A percentile compares a stretch with the other conserved stretches of the same genome.
Conservation (phyloP, 2,329 filamentous ascomycete species). For the Penicillium corylophilum region DNA sequence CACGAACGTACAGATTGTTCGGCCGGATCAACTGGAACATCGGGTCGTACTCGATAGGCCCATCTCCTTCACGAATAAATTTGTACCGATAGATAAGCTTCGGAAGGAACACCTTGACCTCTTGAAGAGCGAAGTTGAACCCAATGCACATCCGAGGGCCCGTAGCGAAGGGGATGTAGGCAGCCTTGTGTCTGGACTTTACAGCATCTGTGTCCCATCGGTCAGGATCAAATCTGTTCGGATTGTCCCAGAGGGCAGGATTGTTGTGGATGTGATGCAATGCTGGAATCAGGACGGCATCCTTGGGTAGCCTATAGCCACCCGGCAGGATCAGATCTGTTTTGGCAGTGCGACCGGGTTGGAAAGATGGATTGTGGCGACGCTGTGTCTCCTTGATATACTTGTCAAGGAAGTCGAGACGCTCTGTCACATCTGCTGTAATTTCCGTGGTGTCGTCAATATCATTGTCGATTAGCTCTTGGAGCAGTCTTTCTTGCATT, state of each 20-base stretch:
- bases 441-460: slow-evolving; percentile 46
- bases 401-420: slow-evolving; percentile 46
- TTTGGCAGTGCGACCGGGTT: slow-evolving; percentile 59
- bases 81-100: slow-evolving; percentile 61
- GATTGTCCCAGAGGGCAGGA: slow-evolving; percentile 58
- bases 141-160: slow-evolving; percentile 62
- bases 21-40: slow-evolving; percentile 30
- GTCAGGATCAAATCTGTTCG: slow-evolving; percentile 58
- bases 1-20: slow-evolving; percentile 26
- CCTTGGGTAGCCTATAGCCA: slow-evolving; percentile 57
- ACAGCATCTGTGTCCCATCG: slow-evolving; percentile 56
- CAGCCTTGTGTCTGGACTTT: slow-evolving; percentile 51
- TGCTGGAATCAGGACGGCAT: slow-evolving; percentile 55
- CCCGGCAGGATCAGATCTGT: slow-evolving; percentile 59
- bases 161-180: slow-evolving; percentile 60
- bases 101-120: slow-evolving; percentile 57
- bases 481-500: slow-evolving; percentile 57
- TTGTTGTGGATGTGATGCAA: slow-evolving; percentile 52
- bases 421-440: slow-evolving; percentile 49
- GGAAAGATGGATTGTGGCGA: slow-evolving; percentile 61
- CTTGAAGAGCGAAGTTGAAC: slow-evolving; percentile 63
- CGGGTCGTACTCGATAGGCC: slow-evolving; percentile 43
- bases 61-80: slow-evolving; percentile 52
- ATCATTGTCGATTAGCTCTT: slow-evolving; percentile 56
- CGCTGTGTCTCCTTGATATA: slow-evolving; percentile 62